A percentile compares a stretch with the other conserved stretches of the same genome.
Evolutionary conservation across 768 basidiomycete genomes (phyloP).

Genomic region (Asterophora lycoperdoides): DNA sequence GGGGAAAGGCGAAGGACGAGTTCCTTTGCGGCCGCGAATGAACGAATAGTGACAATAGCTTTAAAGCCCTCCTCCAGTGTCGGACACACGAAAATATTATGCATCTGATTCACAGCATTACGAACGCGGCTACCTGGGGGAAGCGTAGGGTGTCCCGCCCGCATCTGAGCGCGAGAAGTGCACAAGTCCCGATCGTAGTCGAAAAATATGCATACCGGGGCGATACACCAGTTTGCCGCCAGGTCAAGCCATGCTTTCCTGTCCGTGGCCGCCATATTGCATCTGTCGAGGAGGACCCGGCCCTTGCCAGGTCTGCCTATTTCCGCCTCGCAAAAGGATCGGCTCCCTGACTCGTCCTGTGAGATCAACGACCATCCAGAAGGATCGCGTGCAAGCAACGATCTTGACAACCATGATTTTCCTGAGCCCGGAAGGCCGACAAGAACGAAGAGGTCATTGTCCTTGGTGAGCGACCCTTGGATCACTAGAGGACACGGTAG

Average conservation of each 20-base stretch:
- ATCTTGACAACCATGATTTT: conserved; percentile 52
- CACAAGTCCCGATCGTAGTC: conserved; percentile 49
- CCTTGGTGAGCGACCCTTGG: conserved; percentile 33
- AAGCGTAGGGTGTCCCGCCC: conserved; percentile 56
- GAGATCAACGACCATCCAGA: conserved; percentile 43
- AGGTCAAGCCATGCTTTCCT: conserved; percentile 48
- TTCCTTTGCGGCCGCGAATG: conserved; percentile 48
- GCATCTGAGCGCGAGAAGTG: conserved; percentile 49
- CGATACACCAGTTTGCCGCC: conserved; percentile 41
- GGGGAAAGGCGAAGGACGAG: conserved; percentile 42
- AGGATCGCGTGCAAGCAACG: conserved; percentile 42
- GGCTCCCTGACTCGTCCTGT: conserved; percentile 53
- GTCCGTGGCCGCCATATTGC: conserved; percentile 46
- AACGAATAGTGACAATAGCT: conserved; percentile 43
- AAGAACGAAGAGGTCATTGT: conserved; percentile 45
- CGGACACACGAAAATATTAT: conserved; percentile 39
- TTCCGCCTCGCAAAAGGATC: conserved; percentile 44
- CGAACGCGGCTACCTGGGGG: conserved; percentile 51
- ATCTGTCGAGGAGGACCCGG: conserved; percentile 52
- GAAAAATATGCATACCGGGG: conserved; percentile 51
- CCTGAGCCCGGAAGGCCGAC: conserved; percentile 62
- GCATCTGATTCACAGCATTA: conserved; percentile 54
- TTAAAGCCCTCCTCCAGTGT: conserved; percentile 49
- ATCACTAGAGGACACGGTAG: conserved; percentile 42
- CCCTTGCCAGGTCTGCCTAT: conserved; percentile 37